Conservation (phyloP, 2,329 filamentous ascomycete species). For the Aspergillus carbonarius region DNA sequence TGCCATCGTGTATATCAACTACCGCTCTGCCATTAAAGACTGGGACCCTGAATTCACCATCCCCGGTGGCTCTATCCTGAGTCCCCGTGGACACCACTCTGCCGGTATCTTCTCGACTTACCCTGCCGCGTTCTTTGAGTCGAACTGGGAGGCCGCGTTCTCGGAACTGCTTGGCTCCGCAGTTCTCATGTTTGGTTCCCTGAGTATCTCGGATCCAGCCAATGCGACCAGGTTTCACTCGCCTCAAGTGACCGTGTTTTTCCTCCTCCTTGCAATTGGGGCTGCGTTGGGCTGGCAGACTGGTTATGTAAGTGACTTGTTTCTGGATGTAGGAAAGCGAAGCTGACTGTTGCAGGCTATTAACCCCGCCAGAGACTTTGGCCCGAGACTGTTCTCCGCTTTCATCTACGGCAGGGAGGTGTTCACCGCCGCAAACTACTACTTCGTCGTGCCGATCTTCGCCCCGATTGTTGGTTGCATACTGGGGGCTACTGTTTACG, state of each 20-base stretch:
- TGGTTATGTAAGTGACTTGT: constrained; percentile 29
- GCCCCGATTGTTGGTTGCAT: constrained; percentile 30
- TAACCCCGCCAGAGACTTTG: constrained; percentile 33
- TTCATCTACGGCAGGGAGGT: constrained; percentile 32
- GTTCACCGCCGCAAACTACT: constrained; percentile 27
- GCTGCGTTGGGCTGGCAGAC: constrained; percentile 35
- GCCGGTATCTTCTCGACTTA: constrained; percentile 33
- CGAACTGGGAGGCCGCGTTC: constrained; percentile 35
- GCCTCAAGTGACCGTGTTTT: constrained; percentile 27
- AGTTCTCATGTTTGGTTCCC: constrained; percentile 31
- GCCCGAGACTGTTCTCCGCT: constrained; percentile 31
- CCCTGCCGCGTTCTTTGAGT: constrained; percentile 23
- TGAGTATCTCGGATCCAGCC: constrained; percentile 27
- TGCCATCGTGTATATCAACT: constrained; percentile 31
- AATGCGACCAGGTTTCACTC: constrained; percentile 27
- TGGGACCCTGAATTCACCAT: constrained; percentile 35
- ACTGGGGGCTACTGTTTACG: constrained; percentile 28
- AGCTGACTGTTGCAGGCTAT: constrained; percentile 21
- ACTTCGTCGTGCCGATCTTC: constrained; percentile 31
- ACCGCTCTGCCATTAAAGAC: constrained; percentile 29
- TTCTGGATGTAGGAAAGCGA: neutral
- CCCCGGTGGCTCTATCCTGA: constrained; percentile 30
- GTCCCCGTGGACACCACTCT: constrained; percentile 28
- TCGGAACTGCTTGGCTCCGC: constrained; percentile 28
- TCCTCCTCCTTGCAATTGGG: constrained; percentile 31